Conservation (phyloP, 768 basidiomycete genomes). For the Trametes elegans region DNA sequence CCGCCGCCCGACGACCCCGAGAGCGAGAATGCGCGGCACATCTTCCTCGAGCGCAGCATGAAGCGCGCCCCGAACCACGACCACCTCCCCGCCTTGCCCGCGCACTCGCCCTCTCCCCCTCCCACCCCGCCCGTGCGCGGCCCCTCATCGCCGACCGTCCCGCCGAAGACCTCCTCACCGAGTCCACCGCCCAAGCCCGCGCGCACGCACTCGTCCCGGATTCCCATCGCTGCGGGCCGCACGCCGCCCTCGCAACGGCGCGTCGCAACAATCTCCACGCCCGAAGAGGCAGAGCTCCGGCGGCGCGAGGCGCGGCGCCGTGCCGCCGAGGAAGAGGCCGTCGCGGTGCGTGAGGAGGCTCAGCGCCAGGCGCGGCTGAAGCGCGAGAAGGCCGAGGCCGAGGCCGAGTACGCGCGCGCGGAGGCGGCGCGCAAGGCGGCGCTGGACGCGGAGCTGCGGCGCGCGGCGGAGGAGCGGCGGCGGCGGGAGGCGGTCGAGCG, state of each 20-base stretch:
- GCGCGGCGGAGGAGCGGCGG: slow-evolving; percentile 25
- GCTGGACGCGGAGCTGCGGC: slow-evolving; percentile 29
- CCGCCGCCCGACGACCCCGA: neutral
- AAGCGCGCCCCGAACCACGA: neutral
- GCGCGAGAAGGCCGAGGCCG: slow-evolving; percentile 24
- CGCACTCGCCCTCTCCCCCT: too few relatives aligned
- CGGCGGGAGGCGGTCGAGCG: slow-evolving; percentile 23
- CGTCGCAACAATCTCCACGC: slow-evolving; percentile 18
- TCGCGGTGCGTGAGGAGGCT: slow-evolving; percentile 27
- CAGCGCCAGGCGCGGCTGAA: slow-evolving; percentile 26
- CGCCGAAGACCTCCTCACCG: neutral
- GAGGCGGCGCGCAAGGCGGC: slow-evolving; percentile 26
- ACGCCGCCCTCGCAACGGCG: slow-evolving; percentile 10
- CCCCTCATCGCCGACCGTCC: slow-evolving; percentile 4
- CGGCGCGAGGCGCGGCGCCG: slow-evolving; percentile 20
- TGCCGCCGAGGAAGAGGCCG: slow-evolving; percentile 18
- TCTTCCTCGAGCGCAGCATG: slow-evolving; percentile 13
- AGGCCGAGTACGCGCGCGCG: slow-evolving; percentile 21
- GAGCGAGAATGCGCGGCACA: neutral
- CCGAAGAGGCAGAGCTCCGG: slow-evolving; percentile 18
- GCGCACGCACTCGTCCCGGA: slow-evolving; percentile 18
- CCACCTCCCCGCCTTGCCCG: slow-evolving; percentile 1
- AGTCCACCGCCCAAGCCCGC: too few relatives aligned
- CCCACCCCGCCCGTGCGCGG: neutral
- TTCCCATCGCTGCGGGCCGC: slow-evolving; percentile 13